These are phyloP conservation scores for Eucalyptus polybractea DNA, from an alignment of 345 rosid species.

Conservation along the genomic window DNA sequence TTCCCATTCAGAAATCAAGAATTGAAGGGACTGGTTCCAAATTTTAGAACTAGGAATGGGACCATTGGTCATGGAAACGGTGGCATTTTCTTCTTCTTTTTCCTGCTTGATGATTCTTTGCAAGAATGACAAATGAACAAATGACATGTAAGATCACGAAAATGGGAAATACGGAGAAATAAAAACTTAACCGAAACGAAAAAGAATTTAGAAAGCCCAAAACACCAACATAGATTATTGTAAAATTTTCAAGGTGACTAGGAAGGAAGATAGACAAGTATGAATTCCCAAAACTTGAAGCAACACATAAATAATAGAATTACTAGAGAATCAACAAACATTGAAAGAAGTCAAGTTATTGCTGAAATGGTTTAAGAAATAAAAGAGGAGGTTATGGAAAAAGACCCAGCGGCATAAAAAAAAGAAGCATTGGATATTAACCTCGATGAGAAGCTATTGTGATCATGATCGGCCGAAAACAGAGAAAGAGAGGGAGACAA, in stretches of 20 bases:
- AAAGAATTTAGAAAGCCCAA: no score
- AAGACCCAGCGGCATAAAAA: background rate
- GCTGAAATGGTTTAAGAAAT: background rate
- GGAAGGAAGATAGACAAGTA: background rate
- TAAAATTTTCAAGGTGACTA: background rate
- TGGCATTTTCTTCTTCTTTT: no score
- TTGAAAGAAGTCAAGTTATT: background rate
- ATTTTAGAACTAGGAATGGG: background rate
- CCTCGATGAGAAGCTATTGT: background rate
- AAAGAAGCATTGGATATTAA: background rate
- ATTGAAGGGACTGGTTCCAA: no score
- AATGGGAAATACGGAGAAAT: no score
- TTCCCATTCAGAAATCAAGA: background rate
- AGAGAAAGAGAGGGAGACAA: background rate
- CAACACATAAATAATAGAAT: background rate
- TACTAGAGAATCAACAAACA: background rate
- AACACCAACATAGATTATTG: background rate
- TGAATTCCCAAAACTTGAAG: background rate
- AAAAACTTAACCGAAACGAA: background rate
- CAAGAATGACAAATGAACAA: background rate
- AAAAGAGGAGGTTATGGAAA: background rate
- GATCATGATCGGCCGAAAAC: background rate
- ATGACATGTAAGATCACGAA: background rate
- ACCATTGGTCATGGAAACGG: background rate
- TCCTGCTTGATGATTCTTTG: background rate